Evolutionary conservation across 352 stramenopile genomes (phyloP), one percentile per base, ranked within the genome.

Genomic region (Phytophthora fragariae): DNA sequence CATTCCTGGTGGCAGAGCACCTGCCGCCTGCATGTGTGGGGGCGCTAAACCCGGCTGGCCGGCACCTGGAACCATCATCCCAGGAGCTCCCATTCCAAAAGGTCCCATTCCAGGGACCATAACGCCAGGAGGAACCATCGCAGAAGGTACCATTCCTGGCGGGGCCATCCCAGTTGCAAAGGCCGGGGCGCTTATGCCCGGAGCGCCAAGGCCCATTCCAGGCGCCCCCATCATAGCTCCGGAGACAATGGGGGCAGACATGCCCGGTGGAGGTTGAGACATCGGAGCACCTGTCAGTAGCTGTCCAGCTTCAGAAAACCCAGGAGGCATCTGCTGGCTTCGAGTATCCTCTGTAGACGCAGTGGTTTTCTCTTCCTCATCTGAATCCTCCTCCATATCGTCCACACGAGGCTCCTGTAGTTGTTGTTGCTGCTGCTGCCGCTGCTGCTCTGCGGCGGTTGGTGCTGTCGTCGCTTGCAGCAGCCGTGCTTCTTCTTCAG

Each of bases 401-500:
- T 85, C 72, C n/a, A 79, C 54, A 56, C 72, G 66, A 15, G 35
- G 35, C 35, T 41, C 35, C 6, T 49, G 41, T 19, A 62, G 61
- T 31, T 65, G 17, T 63, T 69, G 72, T n/a, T 74, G 66, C 11
- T 76, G 58, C 39, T 72, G 60, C 52, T 63, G 65, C 6, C 58
- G 57, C 53, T 73, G 65, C 19, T 68, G 70, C 37, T 65, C 47
- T n/a, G 62, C 46, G 47, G 52, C 11, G 47, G 66, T 70, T 4
- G 81, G 54, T 14, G 65, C 67, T 37, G 58, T 69, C 47, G 83
- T 89, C 10, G 82, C 83, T 49, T 93, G 75, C 58, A 93, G 73
- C 37, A 96, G 65, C 11, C 84, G 80, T 5, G 85, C 84, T 75
- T 96, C 88, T 66, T 97, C 89, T 65, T 96, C 89, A 21, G 89